phyloP scores from a whole-genome alignment of 495 filamentous ascomycete species.

The Rusavskia elegans region DNA sequence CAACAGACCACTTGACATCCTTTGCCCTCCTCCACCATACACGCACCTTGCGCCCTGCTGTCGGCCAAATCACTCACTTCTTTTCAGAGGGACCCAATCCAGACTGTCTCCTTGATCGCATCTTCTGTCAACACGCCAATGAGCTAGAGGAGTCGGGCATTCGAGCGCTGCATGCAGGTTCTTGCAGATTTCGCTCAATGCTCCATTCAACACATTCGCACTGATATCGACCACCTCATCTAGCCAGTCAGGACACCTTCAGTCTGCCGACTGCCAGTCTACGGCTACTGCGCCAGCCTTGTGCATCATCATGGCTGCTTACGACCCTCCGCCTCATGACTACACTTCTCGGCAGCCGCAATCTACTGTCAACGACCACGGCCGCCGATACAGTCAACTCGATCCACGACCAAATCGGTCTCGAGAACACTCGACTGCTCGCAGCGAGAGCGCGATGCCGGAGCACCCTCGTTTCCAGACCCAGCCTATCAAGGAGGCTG shows the following conservation, averaged over 20 bases:
- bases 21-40: no score
- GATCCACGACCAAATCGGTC: background rate
- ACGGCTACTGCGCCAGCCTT: slow-evolving; percentile 4
- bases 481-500: slow-evolving; percentile 32
- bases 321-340: slow-evolving; percentile 7
- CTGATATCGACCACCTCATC: background rate
- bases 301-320: slow-evolving; percentile 7
- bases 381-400: background rate
- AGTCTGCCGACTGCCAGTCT: background rate
- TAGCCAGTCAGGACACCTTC: no score
- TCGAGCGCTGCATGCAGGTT: background rate
- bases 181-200: background rate
- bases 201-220: background rate
- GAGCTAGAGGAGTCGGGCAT: no score
- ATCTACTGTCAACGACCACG: background rate
- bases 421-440: slow-evolving; percentile 2
- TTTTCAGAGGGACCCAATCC: no score
- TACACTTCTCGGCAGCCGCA: slow-evolving; percentile 2
- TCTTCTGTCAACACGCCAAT: no score
- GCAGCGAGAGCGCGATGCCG: slow-evolving; percentile 4
- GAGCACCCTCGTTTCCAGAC: slow-evolving; percentile 10
- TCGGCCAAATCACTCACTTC: no score
- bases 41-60: no score
- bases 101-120: no score
- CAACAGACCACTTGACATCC: no score